Percentiles rank a stretch among this genome's conserved stretches.
These are phyloP conservation scores for Ettlia oleoabundans DNA, from an alignment of 139 green algal genomes.

Conservation along the genomic window DNA sequence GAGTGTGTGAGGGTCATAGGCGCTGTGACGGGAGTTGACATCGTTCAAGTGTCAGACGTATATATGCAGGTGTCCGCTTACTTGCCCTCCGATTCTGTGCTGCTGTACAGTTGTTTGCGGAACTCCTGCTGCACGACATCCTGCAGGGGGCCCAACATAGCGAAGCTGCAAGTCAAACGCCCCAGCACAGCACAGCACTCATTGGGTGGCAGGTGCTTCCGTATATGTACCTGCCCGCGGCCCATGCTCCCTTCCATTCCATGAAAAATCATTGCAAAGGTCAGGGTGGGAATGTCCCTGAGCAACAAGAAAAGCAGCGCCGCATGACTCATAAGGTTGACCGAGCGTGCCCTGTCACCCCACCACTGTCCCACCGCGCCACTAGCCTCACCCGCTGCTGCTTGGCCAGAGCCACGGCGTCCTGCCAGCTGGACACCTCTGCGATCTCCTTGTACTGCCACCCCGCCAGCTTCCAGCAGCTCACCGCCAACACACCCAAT, in stretches of 20 bases:
- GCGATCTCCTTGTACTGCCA: slow-evolving; percentile 26
- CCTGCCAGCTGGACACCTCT: slow-evolving; percentile 29
- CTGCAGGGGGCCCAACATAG: not conserved
- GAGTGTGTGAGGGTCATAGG: too few species aligned
- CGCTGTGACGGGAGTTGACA: too few species aligned
- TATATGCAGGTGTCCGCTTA: too few species aligned
- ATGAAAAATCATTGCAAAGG: too few species aligned
- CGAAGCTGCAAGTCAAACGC: not conserved
- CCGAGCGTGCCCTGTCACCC: too few species aligned
- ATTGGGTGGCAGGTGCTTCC: too few species aligned
- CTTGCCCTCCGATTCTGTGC: not conserved
- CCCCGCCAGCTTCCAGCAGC: slow-evolving; percentile 34
- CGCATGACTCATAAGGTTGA: not conserved
- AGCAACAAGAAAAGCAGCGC: not conserved
- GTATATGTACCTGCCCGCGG: too few species aligned
- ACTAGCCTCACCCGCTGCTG: slow-evolving; percentile 50
- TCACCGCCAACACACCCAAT: slow-evolving; percentile 24
- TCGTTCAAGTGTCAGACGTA: too few species aligned
- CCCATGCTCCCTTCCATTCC: too few species aligned
- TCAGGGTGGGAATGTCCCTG: too few species aligned
- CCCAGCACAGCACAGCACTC: too few species aligned
- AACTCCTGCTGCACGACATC: slow-evolving; percentile 31
- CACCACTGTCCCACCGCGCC: too few species aligned
- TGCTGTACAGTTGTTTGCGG: slow-evolving; percentile 16
- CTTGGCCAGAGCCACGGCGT: slow-evolving; percentile 41